phyloP scores from a whole-genome alignment of 75 land plant genomes.

The Selaginella moellendorffii region DNA sequence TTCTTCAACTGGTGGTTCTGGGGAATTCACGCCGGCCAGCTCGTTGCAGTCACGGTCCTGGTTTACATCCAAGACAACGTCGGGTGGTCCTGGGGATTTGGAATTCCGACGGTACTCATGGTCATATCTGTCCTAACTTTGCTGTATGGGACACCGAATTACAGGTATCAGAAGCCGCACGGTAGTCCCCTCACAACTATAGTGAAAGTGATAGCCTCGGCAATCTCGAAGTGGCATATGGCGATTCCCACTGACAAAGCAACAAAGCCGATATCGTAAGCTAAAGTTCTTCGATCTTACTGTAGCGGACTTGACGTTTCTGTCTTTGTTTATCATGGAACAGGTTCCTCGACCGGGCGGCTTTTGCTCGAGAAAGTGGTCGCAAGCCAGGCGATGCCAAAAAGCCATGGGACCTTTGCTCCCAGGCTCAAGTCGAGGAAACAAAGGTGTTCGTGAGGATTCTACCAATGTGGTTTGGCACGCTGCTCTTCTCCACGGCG shows the following conservation, averaged over 20 bases:
- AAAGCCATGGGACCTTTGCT: neutral
- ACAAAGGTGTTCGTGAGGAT: neutral
- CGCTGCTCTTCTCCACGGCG: neutral
- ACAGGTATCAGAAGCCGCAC: constrained; percentile 15
- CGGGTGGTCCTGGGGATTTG: constrained; percentile 27
- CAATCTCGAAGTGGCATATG: neutral
- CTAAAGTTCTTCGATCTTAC: no score
- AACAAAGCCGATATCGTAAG: no score
- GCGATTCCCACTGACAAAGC: neutral
- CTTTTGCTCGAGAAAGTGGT: neutral
- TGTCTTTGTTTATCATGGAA: neutral
- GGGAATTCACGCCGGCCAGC: constrained; percentile 25
- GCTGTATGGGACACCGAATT: constrained; percentile 16
- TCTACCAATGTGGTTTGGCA: neutral
- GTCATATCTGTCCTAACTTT: constrained; percentile 13
- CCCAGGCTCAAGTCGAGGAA: neutral
- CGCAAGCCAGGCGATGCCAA: neutral
- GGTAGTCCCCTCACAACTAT: constrained; percentile 35
- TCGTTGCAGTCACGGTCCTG: constrained; percentile 14
- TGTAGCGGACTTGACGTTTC: neutral
- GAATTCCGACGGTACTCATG: constrained; percentile 10
- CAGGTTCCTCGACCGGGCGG: neutral
- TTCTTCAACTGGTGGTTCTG: constrained; percentile 77
- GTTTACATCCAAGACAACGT: constrained; percentile 27
- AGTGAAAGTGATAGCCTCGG: constrained; percentile 16